phyloP scores from a whole-genome alignment of 2,329 filamentous ascomycete genomes.

The Alternaria arbusti region DNA sequence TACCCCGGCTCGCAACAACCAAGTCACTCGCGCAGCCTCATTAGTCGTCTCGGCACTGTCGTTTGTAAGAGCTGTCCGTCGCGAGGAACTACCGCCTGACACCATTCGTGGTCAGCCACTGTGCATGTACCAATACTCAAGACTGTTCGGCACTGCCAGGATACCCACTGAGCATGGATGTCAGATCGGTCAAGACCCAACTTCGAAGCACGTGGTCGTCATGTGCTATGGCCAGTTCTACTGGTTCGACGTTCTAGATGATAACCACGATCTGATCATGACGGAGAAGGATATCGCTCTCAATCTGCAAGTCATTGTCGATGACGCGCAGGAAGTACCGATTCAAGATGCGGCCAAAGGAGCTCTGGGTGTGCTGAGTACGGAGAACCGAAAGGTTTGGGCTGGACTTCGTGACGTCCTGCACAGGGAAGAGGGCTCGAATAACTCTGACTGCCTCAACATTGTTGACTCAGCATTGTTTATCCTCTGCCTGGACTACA shows the following conservation, averaged over 20 bases:
- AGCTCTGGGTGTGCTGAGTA: slow-evolving; percentile 89
- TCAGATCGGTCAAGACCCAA: slow-evolving; percentile 91
- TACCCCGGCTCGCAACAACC: slow-evolving; percentile 93
- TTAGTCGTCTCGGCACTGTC: slow-evolving; percentile 87
- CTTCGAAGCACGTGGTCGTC: slow-evolving; percentile 92
- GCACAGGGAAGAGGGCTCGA: slow-evolving; percentile 83
- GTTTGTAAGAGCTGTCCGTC: slow-evolving; percentile 90
- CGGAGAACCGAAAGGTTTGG: slow-evolving; percentile 96
- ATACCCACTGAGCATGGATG: slow-evolving; percentile 95
- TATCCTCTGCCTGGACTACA: slow-evolving; percentile 89
- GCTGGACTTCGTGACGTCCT: slow-evolving; percentile 88
- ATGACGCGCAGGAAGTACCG: slow-evolving; percentile 86
- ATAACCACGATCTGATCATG: slow-evolving; percentile 96
- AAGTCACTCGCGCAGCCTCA: slow-evolving; percentile 92
- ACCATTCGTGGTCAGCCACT: slow-evolving; percentile 81
- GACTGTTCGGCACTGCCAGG: slow-evolving; percentile 91
- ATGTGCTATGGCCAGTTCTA: slow-evolving; percentile 96
- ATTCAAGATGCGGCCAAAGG: slow-evolving; percentile 96
- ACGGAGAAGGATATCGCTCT: slow-evolving; percentile 90
- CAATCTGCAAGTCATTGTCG: slow-evolving; percentile 89
- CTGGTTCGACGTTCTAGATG: slow-evolving; percentile 97
- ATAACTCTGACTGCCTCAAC: slow-evolving; percentile 94
- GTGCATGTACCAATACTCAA: slow-evolving; percentile 98
- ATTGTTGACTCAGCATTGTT: slow-evolving; percentile 96
- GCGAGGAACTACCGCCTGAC: slow-evolving; percentile 91